Evolutionary conservation across 2,329 filamentous ascomycete species (phyloP).

Genomic region (Lojkania enalia): DNA sequence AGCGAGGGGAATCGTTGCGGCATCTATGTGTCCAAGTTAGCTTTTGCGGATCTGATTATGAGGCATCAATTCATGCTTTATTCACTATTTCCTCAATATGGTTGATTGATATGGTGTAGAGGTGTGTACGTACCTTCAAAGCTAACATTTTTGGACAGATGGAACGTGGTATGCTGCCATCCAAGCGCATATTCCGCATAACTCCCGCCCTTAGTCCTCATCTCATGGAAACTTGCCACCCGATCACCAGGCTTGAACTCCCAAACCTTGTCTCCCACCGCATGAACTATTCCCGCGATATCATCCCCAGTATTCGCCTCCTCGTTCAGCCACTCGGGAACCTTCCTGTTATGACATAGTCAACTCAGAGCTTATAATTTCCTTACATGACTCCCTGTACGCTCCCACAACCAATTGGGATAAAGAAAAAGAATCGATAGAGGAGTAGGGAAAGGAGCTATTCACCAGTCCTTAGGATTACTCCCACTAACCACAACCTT

Average conservation of each 20-base stretch:
- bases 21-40: constrained; percentile 31
- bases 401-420: neutral
- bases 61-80: neutral
- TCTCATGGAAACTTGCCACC: constrained; percentile 61
- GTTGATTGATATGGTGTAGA: neutral
- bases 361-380: neutral
- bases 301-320: constrained; percentile 57
- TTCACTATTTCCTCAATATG: neutral
- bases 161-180: constrained; percentile 60
- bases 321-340: constrained; percentile 24
- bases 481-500: constrained; percentile 45
- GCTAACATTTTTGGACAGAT: constrained; percentile 52
- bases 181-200: constrained; percentile 66
- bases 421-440: constrained; percentile 9
- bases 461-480: constrained; percentile 55
- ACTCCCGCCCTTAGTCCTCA: constrained; percentile 55
- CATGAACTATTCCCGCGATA: constrained; percentile 59
- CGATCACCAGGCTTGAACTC: constrained; percentile 63
- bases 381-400: neutral
- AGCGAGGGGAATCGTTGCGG: constrained; percentile 51
- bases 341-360: constrained; percentile 27
- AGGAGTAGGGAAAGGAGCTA: constrained; percentile 14
- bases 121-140: constrained; percentile 54
- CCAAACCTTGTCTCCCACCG: constrained; percentile 58
- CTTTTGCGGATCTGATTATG: neutral